These are phyloP conservation scores for Dictyophora rubrovolvata DNA, from an alignment of 768 basidiomycete species.

Conservation along the genomic window DNA sequence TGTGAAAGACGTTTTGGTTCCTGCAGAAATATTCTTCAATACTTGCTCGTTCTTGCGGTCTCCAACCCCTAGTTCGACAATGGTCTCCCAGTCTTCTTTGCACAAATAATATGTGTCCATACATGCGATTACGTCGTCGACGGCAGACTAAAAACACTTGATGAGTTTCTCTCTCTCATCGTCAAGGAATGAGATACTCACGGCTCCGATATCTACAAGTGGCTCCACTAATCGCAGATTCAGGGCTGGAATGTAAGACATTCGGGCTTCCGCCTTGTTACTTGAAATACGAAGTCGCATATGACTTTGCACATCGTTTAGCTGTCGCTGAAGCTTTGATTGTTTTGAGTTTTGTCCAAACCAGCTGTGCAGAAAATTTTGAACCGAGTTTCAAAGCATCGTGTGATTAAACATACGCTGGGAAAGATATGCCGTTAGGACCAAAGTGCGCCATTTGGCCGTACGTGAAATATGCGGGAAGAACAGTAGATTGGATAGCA, in stretches of 20 bases:
- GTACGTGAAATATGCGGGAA: constrained; percentile 77
- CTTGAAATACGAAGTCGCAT: constrained; percentile 95
- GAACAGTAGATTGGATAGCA: constrained; percentile 81
- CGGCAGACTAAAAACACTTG: constrained; percentile 42
- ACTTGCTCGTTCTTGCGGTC: constrained; percentile 63
- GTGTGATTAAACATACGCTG: constrained; percentile 40
- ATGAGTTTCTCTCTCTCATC: not conserved
- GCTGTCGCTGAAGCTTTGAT: constrained; percentile 64
- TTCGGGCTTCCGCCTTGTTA: constrained; percentile 80
- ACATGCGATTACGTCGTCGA: constrained; percentile 69
- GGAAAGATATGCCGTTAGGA: constrained; percentile 64
- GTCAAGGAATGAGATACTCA: constrained; percentile 32
- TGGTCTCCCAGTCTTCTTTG: constrained; percentile 94
- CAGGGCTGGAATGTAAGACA: constrained; percentile 85
- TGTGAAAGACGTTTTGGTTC: constrained; percentile 80
- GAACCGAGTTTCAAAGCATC: not conserved
- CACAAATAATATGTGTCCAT: constrained; percentile 95
- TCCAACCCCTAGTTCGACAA: constrained; percentile 88
- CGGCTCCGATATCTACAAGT: constrained; percentile 60
- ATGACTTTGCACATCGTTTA: constrained; percentile 85
- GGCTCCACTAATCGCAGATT: constrained; percentile 75
- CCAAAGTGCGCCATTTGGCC: constrained; percentile 65
- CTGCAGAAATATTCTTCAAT: constrained; percentile 72
- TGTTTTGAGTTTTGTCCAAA: constrained; percentile 97
- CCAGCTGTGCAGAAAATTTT: constrained; percentile 48